A percentile compares a stretch with the other conserved stretches of the same genome.
Conservation (phyloP, 2,329 filamentous ascomycete species). For the Pseudogymnoascus destructans region DNA sequence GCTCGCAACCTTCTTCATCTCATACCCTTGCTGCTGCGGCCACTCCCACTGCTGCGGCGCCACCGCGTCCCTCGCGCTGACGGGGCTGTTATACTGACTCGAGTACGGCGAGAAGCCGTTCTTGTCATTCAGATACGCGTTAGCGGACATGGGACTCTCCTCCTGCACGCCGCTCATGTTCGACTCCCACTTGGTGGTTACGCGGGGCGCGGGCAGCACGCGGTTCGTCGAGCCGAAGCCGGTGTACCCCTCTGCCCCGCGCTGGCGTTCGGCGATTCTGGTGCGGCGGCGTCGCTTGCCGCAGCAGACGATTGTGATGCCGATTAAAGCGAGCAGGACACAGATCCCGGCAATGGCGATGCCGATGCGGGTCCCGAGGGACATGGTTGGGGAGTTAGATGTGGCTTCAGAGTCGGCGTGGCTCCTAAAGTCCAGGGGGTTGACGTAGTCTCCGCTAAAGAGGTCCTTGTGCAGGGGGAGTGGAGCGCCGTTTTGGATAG, state of each 20-base stretch:
- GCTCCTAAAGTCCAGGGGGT: not conserved
- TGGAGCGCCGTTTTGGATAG: not conserved
- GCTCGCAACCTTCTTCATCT: conserved; percentile 5
- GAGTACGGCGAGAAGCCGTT: conserved; percentile 47
- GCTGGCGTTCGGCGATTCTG: conserved; percentile 33
- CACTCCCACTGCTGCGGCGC: conserved; percentile 15
- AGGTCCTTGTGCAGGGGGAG: not conserved
- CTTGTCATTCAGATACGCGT: conserved; percentile 21
- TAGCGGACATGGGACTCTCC: conserved; percentile 27
- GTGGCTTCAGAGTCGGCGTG: conserved; percentile 2
- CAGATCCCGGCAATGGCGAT: conserved; percentile 41
- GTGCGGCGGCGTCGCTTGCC: conserved; percentile 42
- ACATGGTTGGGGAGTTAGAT: conserved; percentile 30
- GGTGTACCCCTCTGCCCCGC: conserved; percentile 10
- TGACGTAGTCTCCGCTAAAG: not conserved
- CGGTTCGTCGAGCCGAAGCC: conserved; percentile 28
- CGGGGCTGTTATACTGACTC: conserved; percentile 46
- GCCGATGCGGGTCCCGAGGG: conserved; percentile 43
- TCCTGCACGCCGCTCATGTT: conserved; percentile 12
- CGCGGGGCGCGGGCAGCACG: conserved; percentile 19
- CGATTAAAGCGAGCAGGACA: conserved; percentile 34
- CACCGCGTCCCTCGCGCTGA: conserved; percentile 22
- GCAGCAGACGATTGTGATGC: conserved; percentile 41
- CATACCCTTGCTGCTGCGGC: conserved; percentile 11
- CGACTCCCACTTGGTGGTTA: conserved; percentile 4